These are phyloP conservation scores for Scleroderma citrinum DNA, from an alignment of 768 basidiomycete genomes.

Conservation along the genomic window DNA sequence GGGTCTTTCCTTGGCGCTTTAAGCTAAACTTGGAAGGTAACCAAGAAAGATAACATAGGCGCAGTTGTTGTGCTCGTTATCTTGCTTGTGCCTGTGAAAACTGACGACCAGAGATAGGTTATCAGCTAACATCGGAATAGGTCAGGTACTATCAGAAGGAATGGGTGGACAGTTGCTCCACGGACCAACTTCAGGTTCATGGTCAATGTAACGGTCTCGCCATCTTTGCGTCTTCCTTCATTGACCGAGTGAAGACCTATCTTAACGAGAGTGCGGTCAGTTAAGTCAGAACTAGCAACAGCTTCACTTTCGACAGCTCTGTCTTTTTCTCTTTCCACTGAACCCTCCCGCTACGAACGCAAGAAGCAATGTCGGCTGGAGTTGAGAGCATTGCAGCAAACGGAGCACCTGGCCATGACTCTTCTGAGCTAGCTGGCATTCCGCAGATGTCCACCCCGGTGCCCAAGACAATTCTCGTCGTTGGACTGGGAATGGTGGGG, in stretches of 20 bases:
- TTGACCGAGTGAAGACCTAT: not conserved
- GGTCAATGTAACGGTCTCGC: not conserved
- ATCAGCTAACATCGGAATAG: not conserved
- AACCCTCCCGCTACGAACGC: not conserved
- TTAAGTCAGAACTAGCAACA: not conserved
- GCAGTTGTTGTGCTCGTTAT: not conserved
- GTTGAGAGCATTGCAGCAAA: not conserved
- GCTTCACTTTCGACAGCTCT: no score
- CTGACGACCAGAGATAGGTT: not conserved
- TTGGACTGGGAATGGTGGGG: slow-evolving; percentile 59
- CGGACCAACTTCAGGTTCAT: not conserved
- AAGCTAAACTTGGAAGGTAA: not conserved
- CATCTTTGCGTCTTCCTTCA: not conserved
- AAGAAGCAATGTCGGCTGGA: not conserved
- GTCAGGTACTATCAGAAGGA: not conserved
- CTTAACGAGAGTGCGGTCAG: not conserved
- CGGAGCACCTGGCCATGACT: not conserved
- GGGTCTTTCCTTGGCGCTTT: not conserved
- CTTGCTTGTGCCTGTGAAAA: not conserved
- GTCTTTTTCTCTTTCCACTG: no score
- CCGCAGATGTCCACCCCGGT: not conserved
- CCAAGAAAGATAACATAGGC: not conserved
- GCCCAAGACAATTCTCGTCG: slow-evolving; percentile 18
- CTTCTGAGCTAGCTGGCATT: not conserved
- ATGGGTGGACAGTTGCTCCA: not conserved